Conservation (phyloP, 1,284 basidiomycete species). For the Irpex sp. region DNA sequence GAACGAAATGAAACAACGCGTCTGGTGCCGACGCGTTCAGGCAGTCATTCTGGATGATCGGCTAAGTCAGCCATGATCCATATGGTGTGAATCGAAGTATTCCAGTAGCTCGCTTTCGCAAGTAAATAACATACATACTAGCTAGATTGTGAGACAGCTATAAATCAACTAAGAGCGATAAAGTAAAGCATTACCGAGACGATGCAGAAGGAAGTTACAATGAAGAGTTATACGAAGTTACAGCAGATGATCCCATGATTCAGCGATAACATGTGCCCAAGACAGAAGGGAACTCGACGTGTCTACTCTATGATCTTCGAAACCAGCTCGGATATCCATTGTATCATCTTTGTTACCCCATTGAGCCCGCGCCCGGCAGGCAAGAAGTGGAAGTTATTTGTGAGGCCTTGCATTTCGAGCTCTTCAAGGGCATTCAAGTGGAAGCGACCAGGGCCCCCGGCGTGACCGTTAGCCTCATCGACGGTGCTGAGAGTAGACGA, state of each 20-base stretch:
- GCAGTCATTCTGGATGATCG: neutral
- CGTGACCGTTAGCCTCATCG: slow-evolving; percentile 42
- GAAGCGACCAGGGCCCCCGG: slow-evolving; percentile 34
- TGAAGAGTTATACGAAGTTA: slow-evolving; percentile 7
- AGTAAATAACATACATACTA: neutral
- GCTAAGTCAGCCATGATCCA: neutral
- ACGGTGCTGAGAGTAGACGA: slow-evolving; percentile 62
- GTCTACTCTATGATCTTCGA: slow-evolving; percentile 45
- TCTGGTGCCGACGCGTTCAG: neutral
- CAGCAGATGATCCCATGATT: slow-evolving; percentile 4
- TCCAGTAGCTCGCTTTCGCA: neutral
- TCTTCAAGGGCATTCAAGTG: slow-evolving; percentile 63
- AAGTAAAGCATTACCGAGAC: slow-evolving; percentile 7
- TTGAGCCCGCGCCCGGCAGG: slow-evolving; percentile 48
- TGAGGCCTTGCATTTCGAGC: slow-evolving; percentile 66
- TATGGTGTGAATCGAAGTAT: neutral
- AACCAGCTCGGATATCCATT: slow-evolving; percentile 70
- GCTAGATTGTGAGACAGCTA: neutral
- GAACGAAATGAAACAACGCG: neutral
- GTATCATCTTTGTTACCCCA: slow-evolving; percentile 57
- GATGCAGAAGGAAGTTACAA: slow-evolving; percentile 11
- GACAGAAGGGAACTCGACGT: neutral
- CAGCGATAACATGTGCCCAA: neutral
- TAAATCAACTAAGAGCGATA: slow-evolving; percentile 8
- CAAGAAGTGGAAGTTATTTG: slow-evolving; percentile 65